Conservation (phyloP, 2,329 filamentous ascomycete genomes). For the Orbilia ellipsospora region DNA sequence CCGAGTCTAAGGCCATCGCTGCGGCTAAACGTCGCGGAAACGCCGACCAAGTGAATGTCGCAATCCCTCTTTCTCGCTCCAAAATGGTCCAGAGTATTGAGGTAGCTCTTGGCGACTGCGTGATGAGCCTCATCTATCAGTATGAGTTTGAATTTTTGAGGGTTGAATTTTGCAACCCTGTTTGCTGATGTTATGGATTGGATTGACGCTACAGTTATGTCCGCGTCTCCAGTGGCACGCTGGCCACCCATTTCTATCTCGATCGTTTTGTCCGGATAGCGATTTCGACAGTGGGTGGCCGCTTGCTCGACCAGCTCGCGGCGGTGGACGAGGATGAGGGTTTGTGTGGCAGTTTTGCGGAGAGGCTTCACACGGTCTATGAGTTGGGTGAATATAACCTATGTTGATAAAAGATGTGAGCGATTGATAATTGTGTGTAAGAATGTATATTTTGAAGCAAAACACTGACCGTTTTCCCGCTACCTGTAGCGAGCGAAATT, state of each 20-base stretch:
- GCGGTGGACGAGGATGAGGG: constrained; percentile 90
- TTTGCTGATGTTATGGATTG: constrained; percentile 82
- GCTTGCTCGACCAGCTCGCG: constrained; percentile 95
- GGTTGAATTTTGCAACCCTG: constrained; percentile 84
- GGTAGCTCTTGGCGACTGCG: constrained; percentile 85
- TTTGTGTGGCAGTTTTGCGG: constrained; percentile 71
- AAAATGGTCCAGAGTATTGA: constrained; percentile 81
- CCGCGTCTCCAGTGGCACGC: constrained; percentile 80
- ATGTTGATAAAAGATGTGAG: constrained; percentile 16
- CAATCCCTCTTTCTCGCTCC: constrained; percentile 68
- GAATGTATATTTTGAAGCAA: neutral
- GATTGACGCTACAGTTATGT: constrained; percentile 93
- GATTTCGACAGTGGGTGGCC: constrained; percentile 79
- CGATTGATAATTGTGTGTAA: constrained; percentile 3
- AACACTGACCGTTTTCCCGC: constrained; percentile 79
- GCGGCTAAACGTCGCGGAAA: constrained; percentile 80
- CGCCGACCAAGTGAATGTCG: constrained; percentile 76
- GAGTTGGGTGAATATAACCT: constrained; percentile 96
- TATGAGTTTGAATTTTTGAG: constrained; percentile 82
- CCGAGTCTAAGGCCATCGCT: constrained; percentile 58
- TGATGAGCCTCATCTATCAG: constrained; percentile 97
- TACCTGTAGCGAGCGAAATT: constrained; percentile 85
- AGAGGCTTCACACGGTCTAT: constrained; percentile 78
- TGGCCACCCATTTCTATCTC: constrained; percentile 91
- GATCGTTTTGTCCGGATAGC: constrained; percentile 82